Conservation (phyloP, 495 filamentous ascomycete species). For the Pseudomonodictys pantanalensis region DNA sequence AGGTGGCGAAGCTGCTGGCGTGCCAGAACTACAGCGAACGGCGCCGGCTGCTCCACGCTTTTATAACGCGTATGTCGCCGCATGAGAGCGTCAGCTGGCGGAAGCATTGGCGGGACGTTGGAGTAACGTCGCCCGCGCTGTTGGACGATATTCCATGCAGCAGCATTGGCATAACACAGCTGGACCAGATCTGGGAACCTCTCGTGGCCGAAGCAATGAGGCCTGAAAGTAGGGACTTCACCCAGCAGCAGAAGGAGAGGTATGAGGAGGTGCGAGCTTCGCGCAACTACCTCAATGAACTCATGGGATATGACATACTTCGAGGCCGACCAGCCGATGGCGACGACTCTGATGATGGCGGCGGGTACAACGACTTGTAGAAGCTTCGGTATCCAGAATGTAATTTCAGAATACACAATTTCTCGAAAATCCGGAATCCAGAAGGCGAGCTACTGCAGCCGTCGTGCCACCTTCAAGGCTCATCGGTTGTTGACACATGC, state of each 20-base stretch:
- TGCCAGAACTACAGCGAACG: slow-evolving; percentile 28
- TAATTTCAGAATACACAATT: no score
- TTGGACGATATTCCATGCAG: slow-evolving; percentile 29
- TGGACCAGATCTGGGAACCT: slow-evolving; percentile 30
- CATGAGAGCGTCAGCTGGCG: slow-evolving; percentile 25
- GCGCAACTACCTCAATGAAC: slow-evolving; percentile 24
- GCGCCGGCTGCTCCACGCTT: slow-evolving; percentile 19
- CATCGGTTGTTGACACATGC: no score
- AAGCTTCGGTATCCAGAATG: neutral
- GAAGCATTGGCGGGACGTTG: slow-evolving; percentile 23
- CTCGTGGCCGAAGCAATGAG: slow-evolving; percentile 19
- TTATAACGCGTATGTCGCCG: slow-evolving; percentile 28
- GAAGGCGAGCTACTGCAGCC: no score
- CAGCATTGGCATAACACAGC: slow-evolving; percentile 28
- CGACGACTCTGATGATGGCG: slow-evolving; percentile 19
- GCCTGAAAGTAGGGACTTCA: slow-evolving; percentile 21
- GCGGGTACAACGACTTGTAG: slow-evolving; percentile 12
- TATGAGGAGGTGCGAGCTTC: slow-evolving; percentile 25
- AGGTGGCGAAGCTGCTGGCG: slow-evolving; percentile 27
- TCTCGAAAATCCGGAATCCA: no score
- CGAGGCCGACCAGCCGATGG: slow-evolving; percentile 24
- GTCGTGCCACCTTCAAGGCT: no score
- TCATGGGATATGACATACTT: slow-evolving; percentile 32
- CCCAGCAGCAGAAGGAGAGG: slow-evolving; percentile 13
- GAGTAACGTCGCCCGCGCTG: slow-evolving; percentile 21